Base-by-base conservation (phyloP, 768 basidiomycete species). In the Porphyrellus cyaneotinctus region DNA sequence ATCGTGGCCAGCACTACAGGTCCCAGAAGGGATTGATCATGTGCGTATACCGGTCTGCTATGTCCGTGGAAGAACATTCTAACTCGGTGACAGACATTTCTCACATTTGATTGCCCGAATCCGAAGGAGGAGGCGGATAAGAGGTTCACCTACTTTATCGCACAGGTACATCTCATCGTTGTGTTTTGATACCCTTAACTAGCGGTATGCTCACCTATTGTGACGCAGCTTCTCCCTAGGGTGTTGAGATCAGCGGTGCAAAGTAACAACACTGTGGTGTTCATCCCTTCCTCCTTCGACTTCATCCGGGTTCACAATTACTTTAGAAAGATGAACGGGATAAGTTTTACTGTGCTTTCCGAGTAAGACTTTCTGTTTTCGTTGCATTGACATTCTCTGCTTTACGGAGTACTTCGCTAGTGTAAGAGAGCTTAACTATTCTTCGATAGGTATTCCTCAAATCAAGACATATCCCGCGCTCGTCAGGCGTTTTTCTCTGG, bases 241-340 rank as follows among this genome's bases (percentile, higher is more conserved):
- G 72, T 97, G 22, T 74, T 94, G 41, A 94, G 92, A 70, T 97
- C 95, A 2, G 97, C 97, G 0, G 91, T 98, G 6, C 89, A 91
- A 70, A 91, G 93, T 58, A 77, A 83, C 24, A 92, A 93, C 66
- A 93, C 94, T 0, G 79, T 86, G 46, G 78, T 98, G 57, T 90
- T 97, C 66, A 75, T 99, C 17, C 94, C 97, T 0, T 95, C 92
- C 0, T 97, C 95, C 47, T 95, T 95, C 66, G 97, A 98, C 71
- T 98, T 95, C 66, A 90, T 97, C 52, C 83, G 93, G 20, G 77
- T 99, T 10, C 87, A 89, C 53, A 93, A 94, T 54, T 77, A 91
- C 70, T 84, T 97, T 73, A 80, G 84, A 49, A 91, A 89, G 68
- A 73, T 79, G 52, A 74, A 78, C 12, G 81, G 83, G 15, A 76